These are phyloP conservation scores for Pelargonium cotyledonis DNA, from an alignment of 441 rosid species.

Conservation along the genomic window DNA sequence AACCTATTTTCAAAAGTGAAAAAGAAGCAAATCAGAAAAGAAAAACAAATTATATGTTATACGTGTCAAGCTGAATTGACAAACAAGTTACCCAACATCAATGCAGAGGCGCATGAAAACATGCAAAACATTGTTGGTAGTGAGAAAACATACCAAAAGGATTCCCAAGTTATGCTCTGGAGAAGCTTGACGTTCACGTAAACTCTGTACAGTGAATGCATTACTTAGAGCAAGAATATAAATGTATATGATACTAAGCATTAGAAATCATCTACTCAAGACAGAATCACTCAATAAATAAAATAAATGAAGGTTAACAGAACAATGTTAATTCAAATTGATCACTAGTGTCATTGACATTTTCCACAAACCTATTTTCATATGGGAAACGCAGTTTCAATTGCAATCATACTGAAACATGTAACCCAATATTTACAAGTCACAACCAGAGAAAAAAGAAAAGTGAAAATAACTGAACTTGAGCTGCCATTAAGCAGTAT, in stretches of 20 bases:
- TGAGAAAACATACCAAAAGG: slow-evolving; percentile 54
- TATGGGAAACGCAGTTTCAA: too few relatives aligned
- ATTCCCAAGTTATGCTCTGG: slow-evolving; percentile 79
- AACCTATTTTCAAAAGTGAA: slow-evolving; percentile 37
- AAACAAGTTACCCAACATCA: not conserved
- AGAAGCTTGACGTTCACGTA: slow-evolving; percentile 39
- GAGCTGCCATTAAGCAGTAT: too few relatives aligned
- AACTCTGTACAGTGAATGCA: slow-evolving; percentile 41
- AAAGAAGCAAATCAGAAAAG: not conserved
- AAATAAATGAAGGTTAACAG: too few relatives aligned
- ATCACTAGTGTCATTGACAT: too few relatives aligned
- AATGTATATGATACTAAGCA: slow-evolving; percentile 7
- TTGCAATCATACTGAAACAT: too few relatives aligned
- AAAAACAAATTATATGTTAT: not conserved
- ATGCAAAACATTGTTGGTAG: not conserved
- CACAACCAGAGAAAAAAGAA: too few relatives aligned
- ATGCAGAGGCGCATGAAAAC: not conserved
- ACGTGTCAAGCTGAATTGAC: not conserved
- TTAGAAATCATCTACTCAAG: not conserved
- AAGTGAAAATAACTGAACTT: too few relatives aligned
- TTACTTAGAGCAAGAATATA: slow-evolving; percentile 10
- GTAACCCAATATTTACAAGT: too few relatives aligned
- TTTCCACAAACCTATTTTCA: too few relatives aligned
- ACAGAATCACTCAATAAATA: not conserved
- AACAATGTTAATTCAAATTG: too few relatives aligned